Evolutionary conservation across 2,329 filamentous ascomycete genomes (phyloP), one percentile per base, ranked within the genome.

Genomic region (Aspergillus udagawae): DNA sequence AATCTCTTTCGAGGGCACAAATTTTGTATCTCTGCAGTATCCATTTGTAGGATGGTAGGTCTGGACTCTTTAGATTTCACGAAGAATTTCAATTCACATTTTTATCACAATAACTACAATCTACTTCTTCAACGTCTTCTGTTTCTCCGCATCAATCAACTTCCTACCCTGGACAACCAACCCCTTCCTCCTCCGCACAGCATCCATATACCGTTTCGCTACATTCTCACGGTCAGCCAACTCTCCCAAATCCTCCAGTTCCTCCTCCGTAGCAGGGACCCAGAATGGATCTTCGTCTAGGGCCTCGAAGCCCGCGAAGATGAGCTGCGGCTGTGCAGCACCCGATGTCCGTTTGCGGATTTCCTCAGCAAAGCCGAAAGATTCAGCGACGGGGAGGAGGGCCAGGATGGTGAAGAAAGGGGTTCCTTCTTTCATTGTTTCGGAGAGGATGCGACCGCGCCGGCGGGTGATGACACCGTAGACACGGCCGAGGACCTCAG

Each of bases 401-500:
- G 92, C 90, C 53, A 89, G 83, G 71, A 99, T 96, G 4, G 91
- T 96, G 80, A 96, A 99, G 77, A 97, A 97, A 1, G 93, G 92
- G 0, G 91, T 96, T 25, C 94, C 93, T 70, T 96, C 92, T 67
- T 96, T 95, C 80, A 99, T 90, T 21, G 87, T 86, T 76, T 99
- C 94, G 9, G 89, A 89, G 23, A 96, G 85, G 53, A 99, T 95
- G 41, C 88, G 88, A 27, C 94, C 94, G 35, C 92, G 88, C 4
- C 94, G 90, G 1, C 93, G 88, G 32, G 93, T 97, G n/a, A 99
- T 86, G n/a, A 97, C 93, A 64, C 90, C 91, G 80, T 99, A 99
- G 35, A 97, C 94, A 29, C 91, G 88, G 23, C 94, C 94, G 4
- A 99, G 86, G 45, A 97, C 94, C 75, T 97, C 94, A 67, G 92